These are phyloP conservation scores for Trametes maxima DNA, from an alignment of 768 basidiomycete genomes.

Conservation along the genomic window DNA sequence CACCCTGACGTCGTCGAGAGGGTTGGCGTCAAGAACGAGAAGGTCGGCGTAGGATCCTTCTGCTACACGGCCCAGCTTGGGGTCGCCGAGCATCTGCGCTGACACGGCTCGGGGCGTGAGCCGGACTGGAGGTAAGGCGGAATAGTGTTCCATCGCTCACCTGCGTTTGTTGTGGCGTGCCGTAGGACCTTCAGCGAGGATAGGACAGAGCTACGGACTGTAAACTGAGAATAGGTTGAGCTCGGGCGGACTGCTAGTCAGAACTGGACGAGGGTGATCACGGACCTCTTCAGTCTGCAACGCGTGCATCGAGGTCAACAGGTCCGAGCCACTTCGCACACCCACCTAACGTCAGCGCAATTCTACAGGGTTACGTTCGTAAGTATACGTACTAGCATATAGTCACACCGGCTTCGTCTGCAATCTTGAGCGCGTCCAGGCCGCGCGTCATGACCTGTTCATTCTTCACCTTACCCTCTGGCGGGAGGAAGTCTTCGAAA, in stretches of 20 bases:
- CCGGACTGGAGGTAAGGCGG: neutral
- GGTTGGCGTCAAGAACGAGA: conserved; percentile 43
- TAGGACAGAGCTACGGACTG: conserved; percentile 41
- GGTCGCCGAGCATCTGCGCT: conserved; percentile 39
- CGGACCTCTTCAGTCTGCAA: conserved; percentile 53
- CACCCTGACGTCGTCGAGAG: conserved; percentile 44
- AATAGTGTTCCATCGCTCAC: conserved; percentile 17
- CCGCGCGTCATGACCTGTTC: conserved; percentile 44
- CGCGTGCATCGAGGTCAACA: conserved; percentile 65
- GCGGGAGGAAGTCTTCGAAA: conserved; percentile 43
- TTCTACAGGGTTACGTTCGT: too few species aligned
- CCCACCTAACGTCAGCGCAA: neutral
- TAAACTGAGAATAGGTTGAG: conserved; percentile 29
- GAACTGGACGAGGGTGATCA: neutral
- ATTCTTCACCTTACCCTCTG: conserved; percentile 43
- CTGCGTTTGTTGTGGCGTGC: conserved; percentile 47
- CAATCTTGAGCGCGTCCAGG: conserved; percentile 42
- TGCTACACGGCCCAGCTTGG: conserved; percentile 39
- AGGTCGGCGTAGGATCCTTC: conserved; percentile 44
- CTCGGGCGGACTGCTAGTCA: too few species aligned
- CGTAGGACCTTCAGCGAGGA: conserved; percentile 37
- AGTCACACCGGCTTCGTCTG: conserved; percentile 43
- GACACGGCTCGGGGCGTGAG: conserved; percentile 16
- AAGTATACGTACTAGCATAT: conserved; percentile 40
- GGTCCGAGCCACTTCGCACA: conserved; percentile 24